Conservation (phyloP, 1,139 yeast species). For the Komagataea norvegica region DNA sequence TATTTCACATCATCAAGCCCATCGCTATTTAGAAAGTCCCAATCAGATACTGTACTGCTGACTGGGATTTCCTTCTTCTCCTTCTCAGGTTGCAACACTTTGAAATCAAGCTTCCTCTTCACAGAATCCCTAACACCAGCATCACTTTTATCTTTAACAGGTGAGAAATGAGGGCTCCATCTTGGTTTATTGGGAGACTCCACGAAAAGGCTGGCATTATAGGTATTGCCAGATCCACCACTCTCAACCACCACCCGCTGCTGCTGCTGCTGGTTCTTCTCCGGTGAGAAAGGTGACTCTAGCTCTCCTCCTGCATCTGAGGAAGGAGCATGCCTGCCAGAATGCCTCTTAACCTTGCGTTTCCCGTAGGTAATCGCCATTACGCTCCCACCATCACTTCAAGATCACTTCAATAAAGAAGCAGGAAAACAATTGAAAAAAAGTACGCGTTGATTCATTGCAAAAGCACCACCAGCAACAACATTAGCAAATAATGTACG, state of each 20-base stretch:
- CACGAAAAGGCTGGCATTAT: conserved; percentile 15
- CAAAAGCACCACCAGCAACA: background rate
- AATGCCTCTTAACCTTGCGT: conserved; percentile 4
- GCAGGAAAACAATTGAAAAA: background rate
- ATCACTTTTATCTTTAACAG: background rate
- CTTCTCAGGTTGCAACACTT: background rate
- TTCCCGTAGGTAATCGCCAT: conserved; percentile 15
- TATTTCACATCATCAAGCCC: background rate
- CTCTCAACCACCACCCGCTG: conserved; percentile 1
- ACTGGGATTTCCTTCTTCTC: background rate
- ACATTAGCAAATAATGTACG: conserved; percentile 55
- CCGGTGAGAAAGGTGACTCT: conserved; percentile 5
- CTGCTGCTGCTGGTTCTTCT: conserved; percentile 1
- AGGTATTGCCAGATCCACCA: too few species aligned
- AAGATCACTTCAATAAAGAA: background rate
- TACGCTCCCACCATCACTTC: too few species aligned
- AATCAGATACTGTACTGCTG: conserved; percentile 13
- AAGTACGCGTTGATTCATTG: too few species aligned
- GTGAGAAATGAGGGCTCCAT: conserved; percentile 20
- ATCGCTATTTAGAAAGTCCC: conserved; percentile 18
- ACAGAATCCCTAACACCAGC: background rate
- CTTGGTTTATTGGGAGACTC: conserved; percentile 22
- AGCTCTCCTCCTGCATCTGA: conserved; percentile 5
- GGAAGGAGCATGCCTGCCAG: conserved; percentile 3
- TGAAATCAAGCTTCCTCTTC: conserved; percentile 5